A percentile compares a stretch with the other conserved stretches of the same genome.
Conservation (phyloP, 495 filamentous ascomycete species). For the Stereocaulon alpinum region DNA sequence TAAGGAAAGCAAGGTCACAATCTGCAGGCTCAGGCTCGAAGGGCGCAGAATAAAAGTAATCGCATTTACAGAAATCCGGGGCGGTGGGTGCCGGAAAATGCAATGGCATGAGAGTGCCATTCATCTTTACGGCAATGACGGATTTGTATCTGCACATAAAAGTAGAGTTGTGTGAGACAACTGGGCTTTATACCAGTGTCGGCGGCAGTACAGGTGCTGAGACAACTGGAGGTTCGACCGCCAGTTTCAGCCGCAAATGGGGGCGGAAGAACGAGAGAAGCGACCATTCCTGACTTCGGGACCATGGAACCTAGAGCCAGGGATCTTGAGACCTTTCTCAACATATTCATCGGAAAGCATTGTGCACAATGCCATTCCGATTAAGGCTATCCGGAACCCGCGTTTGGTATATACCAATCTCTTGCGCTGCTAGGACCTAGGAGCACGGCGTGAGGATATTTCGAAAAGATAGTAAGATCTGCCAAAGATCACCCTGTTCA, state of each 20-base stretch:
- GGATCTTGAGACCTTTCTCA: too few species aligned
- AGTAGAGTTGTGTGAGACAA: neutral
- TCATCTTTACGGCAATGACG: neutral
- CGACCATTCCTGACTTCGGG: neutral
- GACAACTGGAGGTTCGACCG: neutral
- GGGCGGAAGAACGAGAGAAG: neutral
- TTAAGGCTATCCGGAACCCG: too few species aligned
- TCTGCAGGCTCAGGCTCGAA: neutral
- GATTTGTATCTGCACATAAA: neutral
- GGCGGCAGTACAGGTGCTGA: neutral
- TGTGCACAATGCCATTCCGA: too few species aligned
- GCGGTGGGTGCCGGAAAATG: neutral
- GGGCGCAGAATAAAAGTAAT: neutral
- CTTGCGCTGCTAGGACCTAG: too few species aligned
- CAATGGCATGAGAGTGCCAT: neutral
- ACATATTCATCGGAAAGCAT: too few species aligned
- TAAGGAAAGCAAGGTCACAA: neutral
- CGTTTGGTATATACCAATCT: too few species aligned
- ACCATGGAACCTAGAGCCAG: too few species aligned
- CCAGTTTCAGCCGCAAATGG: neutral
- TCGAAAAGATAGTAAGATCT: too few species aligned
- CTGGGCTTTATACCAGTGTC: neutral
- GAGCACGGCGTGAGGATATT: too few species aligned
- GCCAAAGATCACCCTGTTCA: too few species aligned
- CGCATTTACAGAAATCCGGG: neutral